Base-by-base conservation (phyloP, 306 rosid genomes). In the Malus domestica region DNA sequence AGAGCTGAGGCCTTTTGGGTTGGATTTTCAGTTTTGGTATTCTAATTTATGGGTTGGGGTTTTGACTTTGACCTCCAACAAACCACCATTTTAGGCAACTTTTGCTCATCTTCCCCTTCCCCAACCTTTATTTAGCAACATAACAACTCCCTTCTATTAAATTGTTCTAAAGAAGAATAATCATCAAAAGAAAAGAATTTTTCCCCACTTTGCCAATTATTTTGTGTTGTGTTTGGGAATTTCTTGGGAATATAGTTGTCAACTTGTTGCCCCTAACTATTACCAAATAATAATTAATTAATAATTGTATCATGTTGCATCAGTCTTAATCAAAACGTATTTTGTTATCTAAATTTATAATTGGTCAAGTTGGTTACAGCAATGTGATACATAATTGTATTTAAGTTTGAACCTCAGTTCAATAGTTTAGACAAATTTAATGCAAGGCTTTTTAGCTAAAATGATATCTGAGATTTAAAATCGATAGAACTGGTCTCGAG, bases 51-150 rank as follows among this genome's bases (percentile, higher is more conserved):
- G 87, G 88, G 86, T 80, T 74, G 86, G 73, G 88, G 83, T 88
- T 83, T 91, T 90, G 94, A 91, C 96, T 85, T 88, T 85, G 93
- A 90, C 93, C 85, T 63, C 10, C 67, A 90, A 86, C 97, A 23
- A 88, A 87, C 91, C 94, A 79, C 87, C 87, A 83, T 84, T 90
- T 84, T 79, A 78, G 98, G 89, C 97, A 80, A 40, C 71, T 71
- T 86, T 85, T 88, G 52, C 93, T 87, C 91, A 30, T 82, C 86
- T 54, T 82, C 74, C 74, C 46, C 29, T 52, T 72, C 80, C 67
- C 72, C 55, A 16, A 49, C 55, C 93, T 87, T 74, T 60, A 76
- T 70, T 40, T 83, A 88, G 92, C 59, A 71, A 78, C 67, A 33
- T 54, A 38, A 49, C 55, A 49, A 49, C 20, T 49, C 55, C 55